Evolutionary conservation across 768 basidiomycete genomes (phyloP), one percentile per base, ranked within the genome.

Genomic region (Tulasnella sp.): DNA sequence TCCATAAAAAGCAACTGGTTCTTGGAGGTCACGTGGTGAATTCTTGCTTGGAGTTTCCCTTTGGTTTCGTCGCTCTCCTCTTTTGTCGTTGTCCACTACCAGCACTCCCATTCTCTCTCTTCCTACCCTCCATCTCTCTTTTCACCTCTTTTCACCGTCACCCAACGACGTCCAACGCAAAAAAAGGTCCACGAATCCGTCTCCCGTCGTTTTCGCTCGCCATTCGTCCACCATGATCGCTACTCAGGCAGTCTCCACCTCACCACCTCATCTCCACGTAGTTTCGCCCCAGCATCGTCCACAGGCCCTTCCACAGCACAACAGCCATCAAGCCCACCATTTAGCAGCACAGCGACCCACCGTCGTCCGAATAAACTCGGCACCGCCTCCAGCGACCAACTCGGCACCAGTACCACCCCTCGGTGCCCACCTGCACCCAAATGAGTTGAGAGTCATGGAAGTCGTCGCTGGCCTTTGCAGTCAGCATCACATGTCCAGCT

Each of bases 401-500:
- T 36, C 64, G 12, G 36, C 64, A 40, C 64, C 34, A 65, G 34
- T 22, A 40, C 9, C 64, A 9, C 3, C 16, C 9, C 19, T 65
- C 22, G 64, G 64, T 12, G 4, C 34, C 12, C 29, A 52, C 35
- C n/a, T 70, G 17, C 19, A 40, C 14, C 69, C 69, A 1, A 70
- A 70, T 39, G 69, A 70, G 35, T 26, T 44, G 47, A 32, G 41
- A 52, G 35, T 70, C 44, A 52, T 70, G 40, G 47, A 52, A 14
- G 35, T 47, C 47, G 52, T 70, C 41, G 69, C 69, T 42, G 41
- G 69, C 2, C 81, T 92, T 19, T 89, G 90, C 2, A 91, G 89
- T 6, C 90, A 92, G 75, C 89, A 91, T 79, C 91, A 92, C 75
- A 69, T 77, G 71, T 89, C 88, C 80, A 86, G 89, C 62, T 91